Evolutionary conservation across 148 eudicot species (phyloP).

Genomic region (Vaccinium vitisidaea): DNA sequence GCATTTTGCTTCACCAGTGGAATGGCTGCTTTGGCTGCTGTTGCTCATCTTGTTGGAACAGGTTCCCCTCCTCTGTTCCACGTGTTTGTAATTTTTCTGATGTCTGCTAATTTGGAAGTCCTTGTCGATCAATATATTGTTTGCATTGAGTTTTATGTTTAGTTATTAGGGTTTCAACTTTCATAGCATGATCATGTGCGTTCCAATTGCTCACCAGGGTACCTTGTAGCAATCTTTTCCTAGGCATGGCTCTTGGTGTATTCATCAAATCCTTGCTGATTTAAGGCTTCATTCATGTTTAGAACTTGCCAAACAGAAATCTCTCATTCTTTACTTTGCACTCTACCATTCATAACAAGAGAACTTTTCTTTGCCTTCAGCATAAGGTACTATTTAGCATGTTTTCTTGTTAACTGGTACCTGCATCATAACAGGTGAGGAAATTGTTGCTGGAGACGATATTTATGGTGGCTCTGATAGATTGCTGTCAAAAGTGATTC

Average conservation of each 20-base stretch:
- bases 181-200: not conserved
- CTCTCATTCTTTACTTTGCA: not conserved
- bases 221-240: not conserved
- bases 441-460: conserved; percentile 96
- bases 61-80: conserved; percentile 39
- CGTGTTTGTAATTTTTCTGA: not conserved
- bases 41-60: conserved; percentile 79
- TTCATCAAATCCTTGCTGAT: not conserved
- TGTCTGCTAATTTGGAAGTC: not conserved
- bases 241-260: not conserved
- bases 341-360: not conserved
- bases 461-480: conserved; percentile 99
- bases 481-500: conserved; percentile 71
- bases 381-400: not conserved
- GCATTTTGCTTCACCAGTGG: conserved; percentile 99
- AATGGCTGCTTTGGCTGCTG: conserved; percentile 99
- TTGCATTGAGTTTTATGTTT: not conserved
- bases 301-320: not conserved
- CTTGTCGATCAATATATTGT: not conserved
- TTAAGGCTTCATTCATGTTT: not conserved
- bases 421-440: conserved; percentile 54
- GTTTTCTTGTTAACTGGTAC: conserved; percentile 1
- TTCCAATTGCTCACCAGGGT: not conserved
- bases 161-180: not conserved
- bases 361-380: not conserved